phyloP scores from a whole-genome alignment of 2,329 filamentous ascomycete species.

The Cordyceps javanica region DNA sequence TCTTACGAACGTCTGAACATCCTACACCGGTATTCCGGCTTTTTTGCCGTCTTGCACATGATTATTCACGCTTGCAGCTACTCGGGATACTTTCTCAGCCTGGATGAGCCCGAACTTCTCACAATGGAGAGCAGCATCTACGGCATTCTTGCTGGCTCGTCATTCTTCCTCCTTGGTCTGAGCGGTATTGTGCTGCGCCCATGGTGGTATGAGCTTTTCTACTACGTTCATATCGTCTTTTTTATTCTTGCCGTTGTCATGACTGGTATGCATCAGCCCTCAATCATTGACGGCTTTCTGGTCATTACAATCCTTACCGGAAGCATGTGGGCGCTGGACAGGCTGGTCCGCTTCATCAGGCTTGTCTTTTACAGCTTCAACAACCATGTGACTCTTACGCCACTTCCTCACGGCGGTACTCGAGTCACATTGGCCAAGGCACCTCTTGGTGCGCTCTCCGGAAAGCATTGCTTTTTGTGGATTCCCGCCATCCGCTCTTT shows the following conservation, averaged over 20 bases:
- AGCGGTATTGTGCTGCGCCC: conserved; percentile 38
- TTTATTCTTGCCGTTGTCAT: conserved; percentile 43
- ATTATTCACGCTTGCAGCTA: conserved; percentile 42
- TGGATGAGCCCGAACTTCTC: conserved; percentile 25
- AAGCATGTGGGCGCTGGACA: conserved; percentile 45
- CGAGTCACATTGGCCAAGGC: conserved; percentile 48
- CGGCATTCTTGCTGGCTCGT: conserved; percentile 42
- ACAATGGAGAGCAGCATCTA: conserved; percentile 34
- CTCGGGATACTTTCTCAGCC: conserved; percentile 31
- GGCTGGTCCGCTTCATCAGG: conserved; percentile 40
- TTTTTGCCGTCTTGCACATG: conserved; percentile 38
- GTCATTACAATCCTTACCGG: conserved; percentile 37
- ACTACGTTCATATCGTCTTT: conserved; percentile 43
- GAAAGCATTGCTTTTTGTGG: conserved; percentile 60
- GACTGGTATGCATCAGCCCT: conserved; percentile 46
- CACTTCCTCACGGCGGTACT: conserved; percentile 48
- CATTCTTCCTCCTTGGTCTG: conserved; percentile 38
- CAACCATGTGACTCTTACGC: conserved; percentile 46
- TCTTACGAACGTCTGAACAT: conserved; percentile 55
- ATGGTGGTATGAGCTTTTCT: conserved; percentile 51
- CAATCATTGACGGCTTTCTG: conserved; percentile 34
- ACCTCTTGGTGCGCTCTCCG: conserved; percentile 40
- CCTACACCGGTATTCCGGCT: conserved; percentile 49
- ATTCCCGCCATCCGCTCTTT: conserved; percentile 49
- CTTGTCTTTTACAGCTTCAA: conserved; percentile 40